phyloP scores from a whole-genome alignment of 2,329 filamentous ascomycete genomes.

The Aspergillus puulaauensis region DNA sequence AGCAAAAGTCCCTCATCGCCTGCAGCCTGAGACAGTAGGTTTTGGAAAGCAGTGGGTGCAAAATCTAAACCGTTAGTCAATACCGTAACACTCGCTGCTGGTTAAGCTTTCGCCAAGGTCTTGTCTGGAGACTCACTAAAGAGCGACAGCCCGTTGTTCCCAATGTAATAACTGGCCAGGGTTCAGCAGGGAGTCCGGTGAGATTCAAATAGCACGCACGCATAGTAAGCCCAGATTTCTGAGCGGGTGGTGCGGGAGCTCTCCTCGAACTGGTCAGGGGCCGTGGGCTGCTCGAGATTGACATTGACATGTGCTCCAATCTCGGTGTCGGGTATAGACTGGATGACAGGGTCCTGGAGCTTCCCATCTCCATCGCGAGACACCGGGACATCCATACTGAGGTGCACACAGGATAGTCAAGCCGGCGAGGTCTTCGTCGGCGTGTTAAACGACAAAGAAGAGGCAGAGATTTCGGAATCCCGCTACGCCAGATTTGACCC shows the following conservation, averaged over 20 bases:
- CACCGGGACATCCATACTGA: not conserved
- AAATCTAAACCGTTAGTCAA: constrained; percentile 45
- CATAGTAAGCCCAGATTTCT: constrained; percentile 60
- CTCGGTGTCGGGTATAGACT: not conserved
- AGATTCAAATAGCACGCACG: constrained; percentile 31
- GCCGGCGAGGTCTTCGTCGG: not conserved
- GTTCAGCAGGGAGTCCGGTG: constrained; percentile 14
- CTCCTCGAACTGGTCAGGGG: constrained; percentile 57
- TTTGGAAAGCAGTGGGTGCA: constrained; percentile 64
- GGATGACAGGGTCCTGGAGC: not conserved
- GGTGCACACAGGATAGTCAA: not conserved
- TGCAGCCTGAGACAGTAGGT: constrained; percentile 62
- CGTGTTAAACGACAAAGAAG: not conserved
- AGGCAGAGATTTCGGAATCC: not conserved
- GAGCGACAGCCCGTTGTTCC: constrained; percentile 62
- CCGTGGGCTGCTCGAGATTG: constrained; percentile 40
- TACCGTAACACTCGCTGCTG: no score
- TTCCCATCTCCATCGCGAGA: constrained; percentile 1
- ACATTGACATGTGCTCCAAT: constrained; percentile 2
- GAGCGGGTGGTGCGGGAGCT: constrained; percentile 51
- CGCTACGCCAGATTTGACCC: not conserved
- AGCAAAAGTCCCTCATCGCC: constrained; percentile 52
- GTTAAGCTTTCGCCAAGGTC: constrained; percentile 4
- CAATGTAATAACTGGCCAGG: constrained; percentile 58
- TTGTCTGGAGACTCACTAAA: constrained; percentile 48